A percentile compares a stretch with the other conserved stretches of the same genome.
phyloP scores from a whole-genome alignment of 129 eudicot genomes.

The Artemisia argyi region DNA sequence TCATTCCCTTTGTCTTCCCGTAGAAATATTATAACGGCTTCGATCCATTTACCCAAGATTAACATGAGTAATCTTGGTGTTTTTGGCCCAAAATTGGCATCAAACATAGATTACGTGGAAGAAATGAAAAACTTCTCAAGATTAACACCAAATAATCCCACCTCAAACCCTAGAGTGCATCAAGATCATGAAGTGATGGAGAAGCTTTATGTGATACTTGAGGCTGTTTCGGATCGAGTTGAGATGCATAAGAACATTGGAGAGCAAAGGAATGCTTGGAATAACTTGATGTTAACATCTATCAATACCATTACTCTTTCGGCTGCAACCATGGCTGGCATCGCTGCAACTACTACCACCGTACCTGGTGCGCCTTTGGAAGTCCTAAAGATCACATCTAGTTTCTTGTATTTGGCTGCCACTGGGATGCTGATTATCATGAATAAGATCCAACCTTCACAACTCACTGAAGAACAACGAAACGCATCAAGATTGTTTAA shows the following conservation, averaged over 20 bases:
- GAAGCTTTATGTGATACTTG: slow-evolving; percentile 47
- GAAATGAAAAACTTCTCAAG: slow-evolving; percentile 25
- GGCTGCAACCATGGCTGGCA: slow-evolving; percentile 48
- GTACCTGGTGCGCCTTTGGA: slow-evolving; percentile 30
- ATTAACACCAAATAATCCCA: slow-evolving; percentile 17
- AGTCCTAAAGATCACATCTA: slow-evolving; percentile 47
- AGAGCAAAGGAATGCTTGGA: slow-evolving; percentile 53
- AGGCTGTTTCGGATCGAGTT: slow-evolving; percentile 50
- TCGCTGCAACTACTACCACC: slow-evolving; percentile 32
- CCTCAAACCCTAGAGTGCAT: not conserved
- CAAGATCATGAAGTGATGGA: slow-evolving; percentile 20
- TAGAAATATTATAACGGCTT: slow-evolving; percentile 23
- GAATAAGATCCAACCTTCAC: slow-evolving; percentile 65
- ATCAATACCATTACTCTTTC: slow-evolving; percentile 48
- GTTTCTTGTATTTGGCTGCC: slow-evolving; percentile 44
- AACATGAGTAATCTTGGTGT: too few relatives aligned
- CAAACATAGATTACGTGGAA: slow-evolving; percentile 28
- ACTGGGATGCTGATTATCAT: slow-evolving; percentile 47
- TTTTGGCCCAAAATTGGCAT: slow-evolving; percentile 21
- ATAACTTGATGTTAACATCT: slow-evolving; percentile 40
- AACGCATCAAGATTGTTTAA: slow-evolving; percentile 50
- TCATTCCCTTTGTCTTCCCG: slow-evolving; percentile 22
- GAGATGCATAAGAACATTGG: slow-evolving; percentile 59
- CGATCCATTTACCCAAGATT: slow-evolving; percentile 35
- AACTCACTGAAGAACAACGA: slow-evolving; percentile 60